Evolutionary conservation across 805 yeast genomes (phyloP), one percentile per base, ranked within the genome.

Genomic region (Kregervanrija delftensis): DNA sequence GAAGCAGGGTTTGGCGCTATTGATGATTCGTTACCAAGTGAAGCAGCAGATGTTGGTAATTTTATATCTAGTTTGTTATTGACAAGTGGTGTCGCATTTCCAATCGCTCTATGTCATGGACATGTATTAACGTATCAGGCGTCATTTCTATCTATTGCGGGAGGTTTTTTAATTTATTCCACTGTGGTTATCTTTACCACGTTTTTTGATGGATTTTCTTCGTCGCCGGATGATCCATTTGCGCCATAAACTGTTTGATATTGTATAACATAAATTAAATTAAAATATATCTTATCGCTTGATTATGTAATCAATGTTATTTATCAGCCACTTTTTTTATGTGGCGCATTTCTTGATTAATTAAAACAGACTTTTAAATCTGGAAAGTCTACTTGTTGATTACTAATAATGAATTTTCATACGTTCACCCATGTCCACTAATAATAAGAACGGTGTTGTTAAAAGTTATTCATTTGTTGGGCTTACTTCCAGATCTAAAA

Each of bases 151-250:
- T 84, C 96, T 39, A 74, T 86, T 31, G 45, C 72, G 11, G 99
- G 98, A 12, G 98, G 98, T n/a, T 50, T 73, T 14, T 72, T 90
- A 48, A 86, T 91, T 39, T 90, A 85, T 64, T 76, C 81, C 5
- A 83, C 96, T 6, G 88, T 91, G 31, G 83, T 86, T 41, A 77
- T 86, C 8, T 91, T 91, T 60, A 81, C 86, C 4, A 71, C 81
- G 59, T 87, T 86, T 57, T 91, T 91, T 71, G 80, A 77, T 47
- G 77, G 77, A 22, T 51, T 65, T 30, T 74, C 70, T 31, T 17
- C 5, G 12, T 74, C 71, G 11, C 66, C 64, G 40, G 66, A 67
- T 15, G 69, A 63, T 44, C 55, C 64, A 12, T 64, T 65, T 30
- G 31, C 28, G 28, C 28, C 28, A 22, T 22, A 22, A 22, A 22